These are phyloP conservation scores for Digitaria exilis DNA, from an alignment of 202 grass and related monocot species.

Conservation along the genomic window DNA sequence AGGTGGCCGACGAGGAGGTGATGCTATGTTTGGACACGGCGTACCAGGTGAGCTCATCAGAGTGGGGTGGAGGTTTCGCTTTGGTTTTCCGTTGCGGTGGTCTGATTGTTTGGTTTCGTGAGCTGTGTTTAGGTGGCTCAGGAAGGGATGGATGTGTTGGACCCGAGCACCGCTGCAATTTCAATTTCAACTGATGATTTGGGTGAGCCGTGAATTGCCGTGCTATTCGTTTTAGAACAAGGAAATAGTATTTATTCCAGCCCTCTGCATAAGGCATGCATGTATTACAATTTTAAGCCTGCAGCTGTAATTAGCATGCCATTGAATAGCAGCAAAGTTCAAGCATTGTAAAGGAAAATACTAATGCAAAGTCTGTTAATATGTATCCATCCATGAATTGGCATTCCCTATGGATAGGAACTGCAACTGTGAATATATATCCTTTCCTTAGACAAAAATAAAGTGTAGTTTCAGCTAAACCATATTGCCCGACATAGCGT, in stretches of 20 bases:
- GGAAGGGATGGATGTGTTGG: conserved; percentile 39
- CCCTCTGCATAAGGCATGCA: neutral
- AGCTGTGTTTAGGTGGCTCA: conserved; percentile 33
- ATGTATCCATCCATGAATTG: too few relatives aligned
- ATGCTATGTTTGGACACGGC: neutral
- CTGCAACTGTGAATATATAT: neutral
- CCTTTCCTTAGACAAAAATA: neutral
- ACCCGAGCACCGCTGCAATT: conserved; percentile 15
- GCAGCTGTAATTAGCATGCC: neutral
- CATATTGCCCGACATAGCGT: neutral
- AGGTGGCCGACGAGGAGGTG: neutral
- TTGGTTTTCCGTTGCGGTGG: neutral
- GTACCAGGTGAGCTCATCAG: conserved; percentile 7
- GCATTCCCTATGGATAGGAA: neutral
- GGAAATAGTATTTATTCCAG: neutral
- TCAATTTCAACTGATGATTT: conserved; percentile 32
- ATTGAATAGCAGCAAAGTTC: neutral
- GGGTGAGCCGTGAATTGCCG: conserved; percentile 43
- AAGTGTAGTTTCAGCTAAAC: neutral
- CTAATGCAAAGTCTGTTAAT: too few relatives aligned
- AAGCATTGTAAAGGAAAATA: neutral
- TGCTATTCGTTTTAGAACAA: neutral
- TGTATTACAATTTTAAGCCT: neutral
- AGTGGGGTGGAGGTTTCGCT: neutral
- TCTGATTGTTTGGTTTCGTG: neutral